Evolutionary conservation across 306 rosid species (phyloP).

Genomic region (Inga leiocalycina): DNA sequence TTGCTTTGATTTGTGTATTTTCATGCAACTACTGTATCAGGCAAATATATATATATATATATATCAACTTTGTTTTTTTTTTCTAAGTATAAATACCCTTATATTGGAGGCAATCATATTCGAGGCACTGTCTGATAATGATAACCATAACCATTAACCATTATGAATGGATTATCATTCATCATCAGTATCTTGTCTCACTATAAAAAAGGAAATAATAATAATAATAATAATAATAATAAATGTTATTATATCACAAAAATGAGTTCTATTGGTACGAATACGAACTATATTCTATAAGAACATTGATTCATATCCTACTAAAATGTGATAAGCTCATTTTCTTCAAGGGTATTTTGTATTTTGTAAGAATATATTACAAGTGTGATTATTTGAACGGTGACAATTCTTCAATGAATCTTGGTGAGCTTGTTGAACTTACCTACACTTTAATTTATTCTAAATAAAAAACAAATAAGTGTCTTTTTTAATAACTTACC

Average conservation of each 20-base stretch:
- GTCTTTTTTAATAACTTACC: too few species aligned
- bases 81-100: too few species aligned
- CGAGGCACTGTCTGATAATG: too few species aligned
- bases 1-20: constrained; percentile 64
- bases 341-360: neutral
- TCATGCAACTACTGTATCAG: constrained; percentile 43
- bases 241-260: neutral
- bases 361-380: neutral
- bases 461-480: too few species aligned
- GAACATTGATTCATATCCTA: neutral
- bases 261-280: neutral
- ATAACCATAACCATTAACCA: too few species aligned
- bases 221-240: neutral
- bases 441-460: too few species aligned
- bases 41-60: neutral
- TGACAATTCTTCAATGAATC: neutral
- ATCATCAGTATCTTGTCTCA: neutral
- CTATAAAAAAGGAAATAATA: neutral
- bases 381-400: neutral
- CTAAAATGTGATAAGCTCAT: neutral
- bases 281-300: too few species aligned
- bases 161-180: neutral
- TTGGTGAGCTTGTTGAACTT: too few species aligned
- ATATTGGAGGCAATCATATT: too few species aligned
- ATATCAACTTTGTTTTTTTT: too few species aligned